These are phyloP conservation scores for Vicia villosa DNA, from an alignment of 306 rosid genomes.

Conservation along the genomic window DNA sequence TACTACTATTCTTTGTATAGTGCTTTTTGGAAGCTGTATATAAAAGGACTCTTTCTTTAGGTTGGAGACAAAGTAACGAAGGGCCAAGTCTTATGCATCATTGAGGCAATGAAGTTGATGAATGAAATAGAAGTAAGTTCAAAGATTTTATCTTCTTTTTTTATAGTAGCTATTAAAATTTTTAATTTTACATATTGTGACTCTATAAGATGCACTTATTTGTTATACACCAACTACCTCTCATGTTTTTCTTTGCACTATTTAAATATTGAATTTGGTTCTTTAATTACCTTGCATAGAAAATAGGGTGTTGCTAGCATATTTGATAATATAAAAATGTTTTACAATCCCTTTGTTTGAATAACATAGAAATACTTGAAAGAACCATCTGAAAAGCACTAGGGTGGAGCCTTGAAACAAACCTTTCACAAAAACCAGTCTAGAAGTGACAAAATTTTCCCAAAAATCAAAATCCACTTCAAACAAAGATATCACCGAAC, in stretches of 20 bases:
- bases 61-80: slow-evolving; percentile 79
- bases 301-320: neutral
- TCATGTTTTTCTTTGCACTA: slow-evolving; percentile 3
- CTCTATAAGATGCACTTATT: slow-evolving; percentile 30
- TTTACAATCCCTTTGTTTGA: slow-evolving; percentile 4
- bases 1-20: slow-evolving; percentile 12
- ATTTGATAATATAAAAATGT: neutral
- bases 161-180: neutral
- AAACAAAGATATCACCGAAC: neutral
- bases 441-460: neutral
- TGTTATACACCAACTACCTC: slow-evolving; percentile 10
- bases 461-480: neutral
- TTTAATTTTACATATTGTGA: neutral
- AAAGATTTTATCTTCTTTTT: slow-evolving; percentile 16
- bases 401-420: neutral
- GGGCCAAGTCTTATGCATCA: slow-evolving; percentile 74
- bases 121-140: slow-evolving; percentile 81
- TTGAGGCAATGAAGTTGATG: slow-evolving; percentile 93
- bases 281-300: neutral
- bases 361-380: neutral
- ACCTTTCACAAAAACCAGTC: neutral
- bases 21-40: slow-evolving; percentile 21
- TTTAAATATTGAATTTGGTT: slow-evolving; percentile 17
- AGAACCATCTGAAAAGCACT: neutral
- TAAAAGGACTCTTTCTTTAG: slow-evolving; percentile 45